Conservation (phyloP, 768 basidiomycete species). For the Leccinellum luteum region DNA sequence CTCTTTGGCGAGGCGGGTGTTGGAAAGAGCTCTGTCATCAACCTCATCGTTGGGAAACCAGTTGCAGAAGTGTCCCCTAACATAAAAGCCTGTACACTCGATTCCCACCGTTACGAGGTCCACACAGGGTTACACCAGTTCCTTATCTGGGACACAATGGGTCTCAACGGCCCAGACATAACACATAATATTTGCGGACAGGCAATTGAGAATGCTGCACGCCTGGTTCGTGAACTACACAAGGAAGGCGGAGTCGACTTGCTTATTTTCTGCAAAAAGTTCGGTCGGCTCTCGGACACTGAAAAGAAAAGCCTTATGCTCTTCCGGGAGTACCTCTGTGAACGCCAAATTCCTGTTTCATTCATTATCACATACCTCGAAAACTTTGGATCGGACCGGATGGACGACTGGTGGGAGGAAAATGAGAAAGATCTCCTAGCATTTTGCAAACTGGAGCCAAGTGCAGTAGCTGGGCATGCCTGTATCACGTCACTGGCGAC, state of each 20-base stretch:
- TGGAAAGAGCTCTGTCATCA: conserved; percentile 43
- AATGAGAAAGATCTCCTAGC: conserved; percentile 16
- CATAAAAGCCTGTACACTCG: conserved; percentile 33
- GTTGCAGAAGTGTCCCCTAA: conserved; percentile 17
- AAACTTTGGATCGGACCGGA: conserved; percentile 1
- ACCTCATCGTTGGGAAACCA: conserved; percentile 32
- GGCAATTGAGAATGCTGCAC: conserved; percentile 25
- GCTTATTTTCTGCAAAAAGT: conserved; percentile 36
- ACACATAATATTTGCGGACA: not conserved
- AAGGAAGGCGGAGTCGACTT: conserved; percentile 35
- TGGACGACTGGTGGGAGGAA: conserved; percentile 33
- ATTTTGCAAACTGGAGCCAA: conserved; percentile 4
- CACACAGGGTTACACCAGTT: conserved; percentile 20
- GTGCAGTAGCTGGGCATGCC: conserved; percentile 23
- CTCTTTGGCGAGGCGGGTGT: conserved; percentile 42
- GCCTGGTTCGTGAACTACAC: conserved; percentile 30
- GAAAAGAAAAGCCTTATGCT: conserved; percentile 30
- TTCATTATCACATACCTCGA: conserved; percentile 41
- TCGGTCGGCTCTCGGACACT: conserved; percentile 28
- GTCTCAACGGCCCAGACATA: conserved; percentile 19
- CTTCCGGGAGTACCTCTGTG: conserved; percentile 40
- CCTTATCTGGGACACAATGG: conserved; percentile 32
- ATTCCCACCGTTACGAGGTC: conserved; percentile 21
- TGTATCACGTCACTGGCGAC: conserved; percentile 27
- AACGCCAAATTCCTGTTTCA: conserved; percentile 34